Percentiles rank a stretch among this genome's conserved stretches.
These are phyloP conservation scores for Trichoderma asperelloides DNA, from an alignment of 495 filamentous ascomycete species.

Conservation along the genomic window DNA sequence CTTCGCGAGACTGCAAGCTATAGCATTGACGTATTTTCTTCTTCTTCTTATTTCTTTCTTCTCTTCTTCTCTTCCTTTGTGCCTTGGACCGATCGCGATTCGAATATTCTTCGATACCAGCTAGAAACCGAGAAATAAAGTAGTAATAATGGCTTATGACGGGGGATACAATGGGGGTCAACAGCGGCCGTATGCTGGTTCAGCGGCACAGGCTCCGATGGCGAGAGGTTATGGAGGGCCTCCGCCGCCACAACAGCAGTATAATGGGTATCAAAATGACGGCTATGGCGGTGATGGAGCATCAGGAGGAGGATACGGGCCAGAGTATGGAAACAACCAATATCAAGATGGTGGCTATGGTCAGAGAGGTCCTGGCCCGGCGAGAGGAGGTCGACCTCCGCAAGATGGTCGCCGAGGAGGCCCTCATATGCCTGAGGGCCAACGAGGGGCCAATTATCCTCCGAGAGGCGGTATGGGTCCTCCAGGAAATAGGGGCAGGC, in stretches of 20 bases:
- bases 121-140: background rate
- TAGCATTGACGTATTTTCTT: background rate
- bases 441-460: constrained; percentile 3
- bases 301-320: constrained; percentile 39
- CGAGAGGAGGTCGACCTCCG: constrained; percentile 20
- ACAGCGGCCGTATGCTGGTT: constrained; percentile 40
- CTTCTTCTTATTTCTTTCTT: background rate
- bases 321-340: constrained; percentile 22
- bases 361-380: constrained; percentile 19
- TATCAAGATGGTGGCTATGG: constrained; percentile 27
- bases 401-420: constrained; percentile 16
- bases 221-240: constrained; percentile 40
- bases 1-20: background rate
- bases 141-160: constrained; percentile 35
- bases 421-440: background rate
- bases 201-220: constrained; percentile 25
- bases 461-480: constrained; percentile 6
- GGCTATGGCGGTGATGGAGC: constrained; percentile 44
- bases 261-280: constrained; percentile 37
- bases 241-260: constrained; percentile 31
- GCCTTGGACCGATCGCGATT: background rate
- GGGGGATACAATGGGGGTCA: constrained; percentile 34
- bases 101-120: background rate
- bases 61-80: background rate
- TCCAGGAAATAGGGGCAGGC: constrained; percentile 5